A percentile compares a stretch with the other conserved stretches of the same genome.
Evolutionary conservation across 2,329 filamentous ascomycete species (phyloP).

Genomic region (Verticillium zaregamsianum): DNA sequence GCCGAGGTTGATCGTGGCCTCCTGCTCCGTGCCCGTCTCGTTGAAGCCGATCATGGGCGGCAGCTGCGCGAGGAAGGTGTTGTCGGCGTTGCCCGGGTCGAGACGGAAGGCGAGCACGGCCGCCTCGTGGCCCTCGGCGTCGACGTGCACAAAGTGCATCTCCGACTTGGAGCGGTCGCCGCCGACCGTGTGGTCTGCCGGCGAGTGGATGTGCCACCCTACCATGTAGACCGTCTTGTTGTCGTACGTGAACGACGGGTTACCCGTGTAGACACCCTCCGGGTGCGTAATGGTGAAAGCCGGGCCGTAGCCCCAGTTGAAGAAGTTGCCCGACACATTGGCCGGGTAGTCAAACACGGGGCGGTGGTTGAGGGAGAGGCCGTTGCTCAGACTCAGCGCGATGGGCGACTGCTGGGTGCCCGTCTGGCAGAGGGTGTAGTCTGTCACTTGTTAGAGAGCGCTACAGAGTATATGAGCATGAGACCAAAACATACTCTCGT

Average conservation of each 20-base stretch:
- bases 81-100: conserved; percentile 33
- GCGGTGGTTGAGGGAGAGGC: conserved; percentile 33
- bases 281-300: conserved; percentile 34
- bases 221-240: conserved; percentile 41
- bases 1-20: conserved; percentile 22
- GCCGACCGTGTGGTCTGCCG: conserved; percentile 43
- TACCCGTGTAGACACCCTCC: conserved; percentile 27
- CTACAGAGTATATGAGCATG: not conserved
- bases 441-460: not conserved
- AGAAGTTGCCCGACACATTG: conserved; percentile 31
- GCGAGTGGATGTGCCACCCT: conserved; percentile 48
- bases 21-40: conserved; percentile 17
- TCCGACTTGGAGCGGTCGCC: conserved; percentile 39
- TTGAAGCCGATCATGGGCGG: conserved; percentile 33
- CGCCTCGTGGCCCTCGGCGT: conserved; percentile 31
- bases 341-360: conserved; percentile 36
- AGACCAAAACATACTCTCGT: conserved; percentile 4
- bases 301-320: conserved; percentile 45
- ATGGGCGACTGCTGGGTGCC: conserved; percentile 48
- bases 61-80: conserved; percentile 36
- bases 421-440: conserved; percentile 35
- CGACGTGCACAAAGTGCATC: conserved; percentile 43
- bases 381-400: conserved; percentile 31
- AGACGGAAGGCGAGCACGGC: conserved; percentile 43
- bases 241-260: conserved; percentile 39